phyloP scores from a whole-genome alignment of 2,329 filamentous ascomycete genomes.

The Fusarium graminum region DNA sequence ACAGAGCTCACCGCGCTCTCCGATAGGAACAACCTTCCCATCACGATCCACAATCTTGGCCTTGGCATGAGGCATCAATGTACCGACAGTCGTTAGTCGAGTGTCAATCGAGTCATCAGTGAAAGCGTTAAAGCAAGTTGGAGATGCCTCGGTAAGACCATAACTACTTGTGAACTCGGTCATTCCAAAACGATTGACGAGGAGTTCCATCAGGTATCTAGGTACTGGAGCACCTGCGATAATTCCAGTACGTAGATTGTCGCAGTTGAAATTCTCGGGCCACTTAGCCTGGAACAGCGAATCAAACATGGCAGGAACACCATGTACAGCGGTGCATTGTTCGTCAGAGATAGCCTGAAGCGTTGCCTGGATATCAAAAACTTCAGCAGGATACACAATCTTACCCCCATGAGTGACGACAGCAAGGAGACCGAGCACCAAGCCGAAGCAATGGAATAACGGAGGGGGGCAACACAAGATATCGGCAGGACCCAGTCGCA shows the following conservation, averaged over 20 bases:
- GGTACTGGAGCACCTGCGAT: slow-evolving; percentile 84
- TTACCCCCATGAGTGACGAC: slow-evolving; percentile 80
- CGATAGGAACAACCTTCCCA: slow-evolving; percentile 75
- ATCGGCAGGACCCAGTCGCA: slow-evolving; percentile 75
- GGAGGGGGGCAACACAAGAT: slow-evolving; percentile 85
- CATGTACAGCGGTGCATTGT: slow-evolving; percentile 80
- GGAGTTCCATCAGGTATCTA: slow-evolving; percentile 77
- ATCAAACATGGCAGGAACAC: slow-evolving; percentile 88
- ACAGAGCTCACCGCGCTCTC: slow-evolving; percentile 78
- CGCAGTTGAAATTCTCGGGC: slow-evolving; percentile 59
- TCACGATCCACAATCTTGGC: slow-evolving; percentile 82
- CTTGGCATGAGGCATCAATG: slow-evolving; percentile 78
- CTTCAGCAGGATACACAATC: slow-evolving; percentile 80
- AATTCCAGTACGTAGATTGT: slow-evolving; percentile 78
- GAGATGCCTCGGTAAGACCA: slow-evolving; percentile 81
- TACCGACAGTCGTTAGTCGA: slow-evolving; percentile 79
- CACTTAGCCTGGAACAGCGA: slow-evolving; percentile 66
- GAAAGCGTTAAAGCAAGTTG: slow-evolving; percentile 85
- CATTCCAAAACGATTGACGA: slow-evolving; percentile 80
- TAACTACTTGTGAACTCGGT: slow-evolving; percentile 78
- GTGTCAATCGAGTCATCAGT: slow-evolving; percentile 77
- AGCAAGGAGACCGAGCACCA: slow-evolving; percentile 81
- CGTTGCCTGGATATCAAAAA: slow-evolving; percentile 76
- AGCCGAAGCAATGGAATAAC: slow-evolving; percentile 87
- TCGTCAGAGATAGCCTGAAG: slow-evolving; percentile 76